Evolutionary conservation across 2,329 filamentous ascomycete species (phyloP), one percentile per base, ranked within the genome.

Genomic region (Orbilia oligospora): DNA sequence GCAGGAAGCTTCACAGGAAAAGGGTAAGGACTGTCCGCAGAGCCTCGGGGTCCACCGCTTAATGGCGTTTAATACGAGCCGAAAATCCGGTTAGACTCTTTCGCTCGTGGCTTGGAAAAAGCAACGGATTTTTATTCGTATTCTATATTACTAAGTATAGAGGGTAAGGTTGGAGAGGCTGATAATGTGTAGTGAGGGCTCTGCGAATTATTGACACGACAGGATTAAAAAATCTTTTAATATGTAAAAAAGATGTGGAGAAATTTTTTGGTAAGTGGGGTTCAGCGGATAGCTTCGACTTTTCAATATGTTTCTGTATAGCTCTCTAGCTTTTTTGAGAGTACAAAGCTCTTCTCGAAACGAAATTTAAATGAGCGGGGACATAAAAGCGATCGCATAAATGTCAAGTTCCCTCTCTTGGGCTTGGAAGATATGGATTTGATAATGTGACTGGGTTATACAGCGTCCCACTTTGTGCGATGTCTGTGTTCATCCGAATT

Each of bases 331-430:
- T 61, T 44, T 20, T 44, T 72, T 10, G 56, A 36, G 27, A n/a
- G 48, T 18, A 55, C n/a, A 58, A 38, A 61, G 46, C 27, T 55
- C 70, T 58, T 66, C 61, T 61, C 61, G 70, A 73, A 73, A 73
- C 61, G 24, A 44, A 44, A 56, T 41, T 63, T 24, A 71, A 63
- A 63, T 71, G 55, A 73, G 36, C 56, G 56, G 56, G 18, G 56
- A 61, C 56, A 48, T 27, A 48, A 30, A 46, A 16, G 41, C 10
- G 30, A 70, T 44, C 69, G 22, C 49, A 66, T 58, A 18, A 58
- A 65, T 22, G 14, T 41, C 14, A 44, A 51, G 44, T 44, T 71
- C 55, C 44, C 18, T 51, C 38, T 71, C 56, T 56, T 41, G 10
- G 63, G 22, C 41, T 55, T 67, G 70, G 61, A 41, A 67, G 9